These are phyloP conservation scores for Fusarium siculi DNA, from an alignment of 2,329 filamentous ascomycete species.

Conservation along the genomic window DNA sequence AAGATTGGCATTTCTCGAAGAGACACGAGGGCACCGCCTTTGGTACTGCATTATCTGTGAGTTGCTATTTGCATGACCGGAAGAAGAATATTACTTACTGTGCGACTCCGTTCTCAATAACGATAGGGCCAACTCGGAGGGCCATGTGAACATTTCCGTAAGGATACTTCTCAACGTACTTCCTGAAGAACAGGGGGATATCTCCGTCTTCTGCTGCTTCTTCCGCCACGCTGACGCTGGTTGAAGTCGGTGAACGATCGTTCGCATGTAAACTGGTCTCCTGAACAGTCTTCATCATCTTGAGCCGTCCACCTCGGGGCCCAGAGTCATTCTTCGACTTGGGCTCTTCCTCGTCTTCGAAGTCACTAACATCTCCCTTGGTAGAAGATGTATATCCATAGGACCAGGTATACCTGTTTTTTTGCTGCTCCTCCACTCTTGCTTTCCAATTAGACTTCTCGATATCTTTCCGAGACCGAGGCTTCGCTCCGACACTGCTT, in stretches of 20 bases:
- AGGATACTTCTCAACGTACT: conserved; percentile 47
- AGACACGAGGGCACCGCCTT: conserved; percentile 44
- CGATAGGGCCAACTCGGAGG: conserved; percentile 52
- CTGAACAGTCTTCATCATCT: conserved; percentile 15
- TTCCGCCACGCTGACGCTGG: conserved; percentile 17
- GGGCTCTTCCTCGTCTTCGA: conserved; percentile 1
- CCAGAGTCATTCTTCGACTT: not conserved
- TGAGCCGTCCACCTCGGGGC: conserved; percentile 2
- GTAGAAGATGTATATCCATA: not conserved
- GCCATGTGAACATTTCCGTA: conserved; percentile 55
- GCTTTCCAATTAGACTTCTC: not conserved
- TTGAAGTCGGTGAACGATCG: conserved; percentile 21
- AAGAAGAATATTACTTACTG: conserved; percentile 44
- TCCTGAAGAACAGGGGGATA: conserved; percentile 47
- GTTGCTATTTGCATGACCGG: not conserved
- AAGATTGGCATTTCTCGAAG: conserved; percentile 36
- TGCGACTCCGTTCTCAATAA: conserved; percentile 53
- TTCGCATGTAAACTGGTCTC: conserved; percentile 6
- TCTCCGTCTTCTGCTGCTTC: conserved; percentile 36
- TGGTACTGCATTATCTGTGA: conserved; percentile 29
- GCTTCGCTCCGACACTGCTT: conserved; percentile 26
- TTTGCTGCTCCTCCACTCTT: not conserved
- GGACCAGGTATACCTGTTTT: not conserved
- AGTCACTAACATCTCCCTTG: conserved; percentile 1
- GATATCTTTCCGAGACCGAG: not conserved